phyloP scores from a whole-genome alignment of 1,139 yeast species.

The Pichia sp. region DNA sequence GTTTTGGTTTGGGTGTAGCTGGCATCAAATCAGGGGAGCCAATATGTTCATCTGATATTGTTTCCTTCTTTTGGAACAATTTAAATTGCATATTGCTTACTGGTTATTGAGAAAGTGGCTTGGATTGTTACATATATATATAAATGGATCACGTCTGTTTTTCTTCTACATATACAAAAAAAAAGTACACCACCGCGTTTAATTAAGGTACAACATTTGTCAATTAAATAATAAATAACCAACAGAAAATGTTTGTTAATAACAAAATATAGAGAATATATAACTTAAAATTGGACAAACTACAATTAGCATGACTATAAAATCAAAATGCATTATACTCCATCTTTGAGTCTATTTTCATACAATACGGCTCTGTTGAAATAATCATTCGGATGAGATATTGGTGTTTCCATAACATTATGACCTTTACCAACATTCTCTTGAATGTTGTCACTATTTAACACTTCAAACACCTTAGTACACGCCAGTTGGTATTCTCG shows the following conservation, averaged over 20 bases:
- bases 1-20: conserved; percentile 7
- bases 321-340: not conserved
- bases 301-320: no score
- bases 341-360: conserved; percentile 15
- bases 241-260: no score
- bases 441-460: conserved; percentile 46
- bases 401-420: conserved; percentile 38
- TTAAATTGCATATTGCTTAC: conserved; percentile 7
- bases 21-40: conserved; percentile 5
- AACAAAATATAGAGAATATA: no score
- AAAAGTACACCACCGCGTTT: no score
- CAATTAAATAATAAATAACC: no score
- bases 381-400: conserved; percentile 82
- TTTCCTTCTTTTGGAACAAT: conserved; percentile 9
- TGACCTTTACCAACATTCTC: conserved; percentile 38
- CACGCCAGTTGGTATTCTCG: conserved; percentile 81
- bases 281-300: no score
- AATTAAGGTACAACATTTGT: no score
- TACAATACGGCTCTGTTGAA: conserved; percentile 63
- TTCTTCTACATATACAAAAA: no score
- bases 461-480: conserved; percentile 77
- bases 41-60: not conserved
- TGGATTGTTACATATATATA: no score
- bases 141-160: no score
- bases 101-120: not conserved